These are phyloP conservation scores for Trametes coccinea DNA, from an alignment of 768 basidiomycete species.

Conservation along the genomic window DNA sequence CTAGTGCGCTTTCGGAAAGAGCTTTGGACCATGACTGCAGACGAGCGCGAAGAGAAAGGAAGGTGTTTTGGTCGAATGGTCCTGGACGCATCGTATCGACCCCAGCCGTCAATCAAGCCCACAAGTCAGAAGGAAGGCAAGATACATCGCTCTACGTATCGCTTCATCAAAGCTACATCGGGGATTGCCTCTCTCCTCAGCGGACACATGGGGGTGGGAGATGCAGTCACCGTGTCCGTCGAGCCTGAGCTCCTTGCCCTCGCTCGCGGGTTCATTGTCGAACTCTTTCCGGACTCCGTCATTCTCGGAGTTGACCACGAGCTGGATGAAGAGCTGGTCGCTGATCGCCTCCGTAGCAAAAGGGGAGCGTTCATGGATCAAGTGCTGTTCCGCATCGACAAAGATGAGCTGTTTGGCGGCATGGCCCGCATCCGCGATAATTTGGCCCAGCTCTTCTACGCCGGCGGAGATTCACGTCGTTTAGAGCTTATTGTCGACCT, in stretches of 20 bases:
- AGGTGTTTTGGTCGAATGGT: constrained; percentile 85
- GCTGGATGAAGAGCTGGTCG: constrained; percentile 53
- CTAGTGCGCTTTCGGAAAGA: constrained; percentile 83
- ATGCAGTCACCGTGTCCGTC: constrained; percentile 84
- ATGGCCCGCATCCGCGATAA: constrained; percentile 90
- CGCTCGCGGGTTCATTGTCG: constrained; percentile 79
- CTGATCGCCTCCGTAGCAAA: constrained; percentile 31
- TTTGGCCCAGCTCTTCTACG: constrained; percentile 85
- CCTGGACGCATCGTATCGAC: constrained; percentile 47
- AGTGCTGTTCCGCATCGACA: constrained; percentile 83
- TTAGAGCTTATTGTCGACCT: constrained; percentile 84
- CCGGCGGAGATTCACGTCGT: constrained; percentile 65
- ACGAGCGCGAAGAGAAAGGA: constrained; percentile 76
- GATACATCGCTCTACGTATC: constrained; percentile 80
- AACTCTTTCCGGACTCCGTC: constrained; percentile 62
- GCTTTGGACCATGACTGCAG: constrained; percentile 88
- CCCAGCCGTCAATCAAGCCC: constrained; percentile 5
- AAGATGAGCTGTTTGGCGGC: constrained; percentile 85
- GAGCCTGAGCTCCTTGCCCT: constrained; percentile 86
- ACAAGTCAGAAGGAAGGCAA: constrained; percentile 41
- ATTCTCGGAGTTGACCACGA: constrained; percentile 83
- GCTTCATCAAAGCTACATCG: constrained; percentile 45
- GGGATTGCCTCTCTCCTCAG: constrained; percentile 53
- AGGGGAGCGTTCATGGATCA: constrained; percentile 22
- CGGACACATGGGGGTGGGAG: constrained; percentile 77